A percentile compares a stretch with the other conserved stretches of the same genome.
These are phyloP conservation scores for Echria macrotheca DNA, from an alignment of 495 filamentous ascomycete species.

Conservation along the genomic window DNA sequence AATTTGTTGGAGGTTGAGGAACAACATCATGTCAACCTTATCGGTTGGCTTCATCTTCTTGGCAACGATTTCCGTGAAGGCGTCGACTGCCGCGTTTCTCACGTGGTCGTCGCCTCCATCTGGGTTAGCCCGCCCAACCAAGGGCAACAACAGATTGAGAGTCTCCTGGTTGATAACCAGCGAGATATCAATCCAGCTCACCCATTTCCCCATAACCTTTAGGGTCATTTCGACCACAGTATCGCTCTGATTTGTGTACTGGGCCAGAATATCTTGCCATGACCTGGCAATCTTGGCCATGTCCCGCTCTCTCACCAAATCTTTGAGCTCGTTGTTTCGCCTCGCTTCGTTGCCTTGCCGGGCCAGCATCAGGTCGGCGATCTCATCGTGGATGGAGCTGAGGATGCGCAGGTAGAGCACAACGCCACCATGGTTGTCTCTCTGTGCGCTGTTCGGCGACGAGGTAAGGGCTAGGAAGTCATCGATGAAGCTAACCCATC, in stretches of 20 bases:
- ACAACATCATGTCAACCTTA: slow-evolving; percentile 88
- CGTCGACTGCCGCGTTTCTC: slow-evolving; percentile 81
- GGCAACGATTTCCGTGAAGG: slow-evolving; percentile 88
- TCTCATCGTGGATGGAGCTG: slow-evolving; percentile 89
- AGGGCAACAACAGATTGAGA: slow-evolving; percentile 75
- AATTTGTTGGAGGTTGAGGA: slow-evolving; percentile 79
- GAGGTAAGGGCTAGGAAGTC: slow-evolving; percentile 70
- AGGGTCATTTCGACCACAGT: slow-evolving; percentile 77
- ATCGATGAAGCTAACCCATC: slow-evolving; percentile 84
- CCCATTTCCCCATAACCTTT: slow-evolving; percentile 87
- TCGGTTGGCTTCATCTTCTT: slow-evolving; percentile 96
- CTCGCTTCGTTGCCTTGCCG: slow-evolving; percentile 68
- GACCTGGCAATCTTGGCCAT: slow-evolving; percentile 77
- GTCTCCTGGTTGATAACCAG: slow-evolving; percentile 85
- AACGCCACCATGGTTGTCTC: slow-evolving; percentile 69
- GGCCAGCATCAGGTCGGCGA: slow-evolving; percentile 83
- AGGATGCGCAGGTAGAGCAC: slow-evolving; percentile 84
- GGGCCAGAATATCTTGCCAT: slow-evolving; percentile 84
- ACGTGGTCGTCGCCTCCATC: slow-evolving; percentile 59
- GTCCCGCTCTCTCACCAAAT: slow-evolving; percentile 77
- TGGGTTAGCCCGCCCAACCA: slow-evolving; percentile 54
- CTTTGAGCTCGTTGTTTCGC: slow-evolving; percentile 79
- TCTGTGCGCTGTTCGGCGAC: slow-evolving; percentile 44
- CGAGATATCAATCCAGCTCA: slow-evolving; percentile 95
- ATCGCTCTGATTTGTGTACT: slow-evolving; percentile 71